Evolutionary conservation across 2,329 filamentous ascomycete genomes (phyloP).

Genomic region (Pseudopyrenochaeta lycopersici): DNA sequence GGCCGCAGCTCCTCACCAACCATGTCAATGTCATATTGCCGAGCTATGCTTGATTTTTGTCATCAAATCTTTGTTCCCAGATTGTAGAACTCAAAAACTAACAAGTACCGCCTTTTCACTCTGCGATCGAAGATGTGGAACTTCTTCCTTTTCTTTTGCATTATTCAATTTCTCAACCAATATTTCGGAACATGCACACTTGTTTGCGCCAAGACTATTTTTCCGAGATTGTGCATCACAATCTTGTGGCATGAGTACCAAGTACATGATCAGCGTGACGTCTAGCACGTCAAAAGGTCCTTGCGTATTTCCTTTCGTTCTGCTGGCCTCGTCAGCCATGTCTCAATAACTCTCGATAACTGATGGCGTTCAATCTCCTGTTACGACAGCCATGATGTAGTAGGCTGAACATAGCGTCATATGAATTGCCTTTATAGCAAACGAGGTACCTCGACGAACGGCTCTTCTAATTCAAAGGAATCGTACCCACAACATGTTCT

Average conservation of each 20-base stretch:
- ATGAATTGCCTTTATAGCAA: constrained; percentile 5
- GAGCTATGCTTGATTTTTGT: not conserved
- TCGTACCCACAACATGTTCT: constrained; percentile 12
- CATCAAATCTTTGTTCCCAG: not conserved
- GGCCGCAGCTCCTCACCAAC: too few relatives aligned
- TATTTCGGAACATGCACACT: not conserved
- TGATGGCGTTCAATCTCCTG: constrained; percentile 6
- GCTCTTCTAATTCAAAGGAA: not conserved
- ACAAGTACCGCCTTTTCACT: not conserved
- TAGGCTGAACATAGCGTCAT: not conserved
- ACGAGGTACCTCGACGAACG: not conserved
- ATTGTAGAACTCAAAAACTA: not conserved
- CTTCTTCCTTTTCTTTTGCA: not conserved
- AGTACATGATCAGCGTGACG: constrained; percentile 6
- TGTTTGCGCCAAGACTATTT: not conserved
- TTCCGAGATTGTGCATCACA: constrained; percentile 3
- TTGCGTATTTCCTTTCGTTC: constrained; percentile 10
- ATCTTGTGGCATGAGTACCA: constrained; percentile 4
- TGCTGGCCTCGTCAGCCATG: constrained; percentile 6
- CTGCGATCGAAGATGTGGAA: not conserved
- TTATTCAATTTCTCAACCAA: not conserved
- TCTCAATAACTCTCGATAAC: constrained; percentile 5
- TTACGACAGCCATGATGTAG: constrained; percentile 1
- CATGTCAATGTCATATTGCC: not conserved
- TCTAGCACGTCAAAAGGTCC: constrained; percentile 4